Conservation (phyloP, 169 alveolate genomes). For the Miamiensis avidus region DNA sequence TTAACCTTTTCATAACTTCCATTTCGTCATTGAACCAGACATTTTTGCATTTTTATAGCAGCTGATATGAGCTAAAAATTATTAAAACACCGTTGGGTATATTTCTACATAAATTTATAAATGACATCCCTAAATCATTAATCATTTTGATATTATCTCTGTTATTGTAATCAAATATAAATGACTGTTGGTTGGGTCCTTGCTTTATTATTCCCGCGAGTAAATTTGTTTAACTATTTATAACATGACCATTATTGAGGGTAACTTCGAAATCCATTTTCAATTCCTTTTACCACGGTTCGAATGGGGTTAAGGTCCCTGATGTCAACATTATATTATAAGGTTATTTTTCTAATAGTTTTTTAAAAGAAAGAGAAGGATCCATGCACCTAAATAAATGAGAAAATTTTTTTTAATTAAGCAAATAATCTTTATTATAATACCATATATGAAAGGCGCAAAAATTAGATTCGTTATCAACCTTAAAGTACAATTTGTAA, state of each 20-base stretch:
- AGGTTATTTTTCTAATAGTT: slow-evolving; percentile 57
- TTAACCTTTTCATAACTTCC: slow-evolving; percentile 14
- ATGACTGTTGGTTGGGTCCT: not conserved
- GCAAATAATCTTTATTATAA: not conserved
- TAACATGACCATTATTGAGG: slow-evolving; percentile 54
- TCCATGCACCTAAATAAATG: slow-evolving; percentile 54
- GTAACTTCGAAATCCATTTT: slow-evolving; percentile 28
- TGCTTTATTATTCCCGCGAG: not conserved
- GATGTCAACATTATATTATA: slow-evolving; percentile 70
- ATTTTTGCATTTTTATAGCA: slow-evolving; percentile 35
- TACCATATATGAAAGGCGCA: not conserved
- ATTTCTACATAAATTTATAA: slow-evolving; percentile 48
- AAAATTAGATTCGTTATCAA: not conserved
- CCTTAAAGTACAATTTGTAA: not conserved
- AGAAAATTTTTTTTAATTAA: no score
- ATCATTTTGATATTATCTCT: slow-evolving; percentile 55
- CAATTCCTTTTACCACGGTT: slow-evolving; percentile 66
- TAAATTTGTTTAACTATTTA: slow-evolving; percentile 1
- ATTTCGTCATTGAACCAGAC: slow-evolving; percentile 21
- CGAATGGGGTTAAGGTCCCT: slow-evolving; percentile 78
- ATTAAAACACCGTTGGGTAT: slow-evolving; percentile 78
- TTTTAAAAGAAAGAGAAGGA: slow-evolving; percentile 71
- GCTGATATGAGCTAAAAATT: slow-evolving; percentile 69
- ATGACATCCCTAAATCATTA: slow-evolving; percentile 55
- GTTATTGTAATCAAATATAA: slow-evolving; percentile 42